Base-by-base conservation (phyloP, 371 early-diverging fungal species). In the Mortierella sp. region DNA sequence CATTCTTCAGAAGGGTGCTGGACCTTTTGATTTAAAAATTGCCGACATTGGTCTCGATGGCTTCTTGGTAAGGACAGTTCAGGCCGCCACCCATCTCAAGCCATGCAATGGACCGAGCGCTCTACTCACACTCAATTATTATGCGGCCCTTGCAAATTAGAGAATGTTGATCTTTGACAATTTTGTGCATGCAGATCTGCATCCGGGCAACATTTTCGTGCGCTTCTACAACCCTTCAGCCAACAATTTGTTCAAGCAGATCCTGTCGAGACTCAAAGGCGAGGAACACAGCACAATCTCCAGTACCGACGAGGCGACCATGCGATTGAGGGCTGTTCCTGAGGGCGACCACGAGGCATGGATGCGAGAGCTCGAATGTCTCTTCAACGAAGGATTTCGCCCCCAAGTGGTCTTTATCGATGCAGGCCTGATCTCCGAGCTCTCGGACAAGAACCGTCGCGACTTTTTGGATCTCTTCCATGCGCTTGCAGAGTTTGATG, bases 131-230 rank as follows among this genome's bases (percentile, higher is more conserved):
- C 21, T 51, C 31, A 26, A 44, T 21, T 74, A 9, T 64, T 43
- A 59, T 71, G 71, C 72, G 28, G 64, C 10, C 10, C 14, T 40
- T 26, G 76, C 71, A 28, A 9, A 53, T 43, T 86, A 93, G 93
- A 91, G 95, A 53, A 98, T 98, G 98, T 90, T 98, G 8, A 94
- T 97, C 37, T 90, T 95, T 69, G 96, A 97, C 87, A 98, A 98
- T 84, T 97, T 97, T 90, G 95, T 96, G 14, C 98, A 98, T 82
- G 97, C 97, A 5, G 98, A 99, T 87, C 87, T 98, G 72, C 98
- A 98, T 77, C 98, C 98, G 1, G 97, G 99, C 31, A 98, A 98
- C 84, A 97, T 98, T 54, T 90, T 97, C 90, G 94, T 98, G 11
- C 92, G 94, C 24, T 97, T 98, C 82, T 90, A 91, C 73, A 93